phyloP scores from a whole-genome alignment of 2,329 filamentous ascomycete genomes.

The Phialemonium atrogriseum region DNA sequence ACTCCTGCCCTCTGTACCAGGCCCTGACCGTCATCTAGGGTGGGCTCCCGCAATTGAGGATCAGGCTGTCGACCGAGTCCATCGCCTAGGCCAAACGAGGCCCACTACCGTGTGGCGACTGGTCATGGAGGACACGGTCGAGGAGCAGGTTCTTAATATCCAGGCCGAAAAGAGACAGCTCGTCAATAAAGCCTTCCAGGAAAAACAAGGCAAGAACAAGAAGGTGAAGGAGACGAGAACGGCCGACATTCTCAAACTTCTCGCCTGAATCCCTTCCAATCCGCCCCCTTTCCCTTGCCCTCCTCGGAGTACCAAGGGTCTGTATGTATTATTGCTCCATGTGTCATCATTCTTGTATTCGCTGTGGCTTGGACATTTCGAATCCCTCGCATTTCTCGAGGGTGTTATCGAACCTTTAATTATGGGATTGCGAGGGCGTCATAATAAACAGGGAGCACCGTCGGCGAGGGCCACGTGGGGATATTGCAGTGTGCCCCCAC shows the following conservation, averaged over 20 bases:
- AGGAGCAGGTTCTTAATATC: conserved; percentile 71
- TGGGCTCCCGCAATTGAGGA: conserved; percentile 92
- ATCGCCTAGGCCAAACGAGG: conserved; percentile 74
- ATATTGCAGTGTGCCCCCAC: too few relatives aligned
- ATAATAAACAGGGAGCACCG: too few relatives aligned
- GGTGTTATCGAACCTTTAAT: too few relatives aligned
- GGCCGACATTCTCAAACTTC: conserved; percentile 44
- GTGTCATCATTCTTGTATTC: too few relatives aligned
- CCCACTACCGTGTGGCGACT: conserved; percentile 73
- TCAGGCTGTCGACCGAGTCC: conserved; percentile 82
- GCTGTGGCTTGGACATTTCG: too few relatives aligned
- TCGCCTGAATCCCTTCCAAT: conserved; percentile 23
- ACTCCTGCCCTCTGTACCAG: neutral
- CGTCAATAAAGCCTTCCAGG: conserved; percentile 71
- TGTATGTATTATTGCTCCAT: too few relatives aligned
- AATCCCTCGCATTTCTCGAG: too few relatives aligned
- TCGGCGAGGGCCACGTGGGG: too few relatives aligned
- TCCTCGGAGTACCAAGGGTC: too few relatives aligned
- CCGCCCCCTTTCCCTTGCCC: too few relatives aligned
- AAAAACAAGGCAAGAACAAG: conserved; percentile 48
- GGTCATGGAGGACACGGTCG: conserved; percentile 71
- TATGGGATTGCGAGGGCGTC: too few relatives aligned
- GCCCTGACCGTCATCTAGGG: conserved; percentile 33
- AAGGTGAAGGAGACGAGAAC: conserved; percentile 50
- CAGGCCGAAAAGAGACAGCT: conserved; percentile 73